These are phyloP conservation scores for Cocos nucifera DNA, from an alignment of 176 grass and related monocot species.

Conservation along the genomic window DNA sequence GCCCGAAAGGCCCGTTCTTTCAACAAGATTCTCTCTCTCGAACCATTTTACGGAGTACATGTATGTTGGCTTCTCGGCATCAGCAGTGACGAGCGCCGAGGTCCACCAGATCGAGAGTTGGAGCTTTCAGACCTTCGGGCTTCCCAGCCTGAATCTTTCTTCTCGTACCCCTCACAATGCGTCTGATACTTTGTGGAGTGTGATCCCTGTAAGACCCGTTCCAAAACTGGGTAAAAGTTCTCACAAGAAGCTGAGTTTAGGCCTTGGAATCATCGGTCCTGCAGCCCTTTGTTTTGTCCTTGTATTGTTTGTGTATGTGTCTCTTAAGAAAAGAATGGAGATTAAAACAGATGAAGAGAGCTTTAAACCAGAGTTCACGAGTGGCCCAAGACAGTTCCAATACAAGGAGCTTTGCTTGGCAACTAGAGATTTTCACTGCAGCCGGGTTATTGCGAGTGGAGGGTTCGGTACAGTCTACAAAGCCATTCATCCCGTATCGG, in stretches of 20 bases:
- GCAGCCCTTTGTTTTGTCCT: constrained; percentile 15
- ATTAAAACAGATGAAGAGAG: constrained; percentile 4
- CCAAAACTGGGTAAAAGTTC: not conserved
- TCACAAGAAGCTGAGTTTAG: constrained; percentile 19
- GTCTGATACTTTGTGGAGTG: constrained; percentile 15
- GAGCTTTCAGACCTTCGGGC: constrained; percentile 29
- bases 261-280: constrained; percentile 19
- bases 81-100: constrained; percentile 7
- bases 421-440: constrained; percentile 33
- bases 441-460: constrained; percentile 32
- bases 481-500: constrained; percentile 18
- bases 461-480: constrained; percentile 39
- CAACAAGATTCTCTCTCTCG: constrained; percentile 1
- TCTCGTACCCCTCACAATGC: constrained; percentile 13
- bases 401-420: constrained; percentile 33
- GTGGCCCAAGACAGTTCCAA: constrained; percentile 28
- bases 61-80: constrained; percentile 40
- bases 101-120: constrained; percentile 35
- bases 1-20: constrained; percentile 12
- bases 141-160: constrained; percentile 7
- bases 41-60: constrained; percentile 32
- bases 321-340: constrained; percentile 19
- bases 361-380: not conserved
- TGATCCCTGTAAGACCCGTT: not conserved
- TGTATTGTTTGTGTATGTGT: constrained; percentile 33